Base-by-base conservation (phyloP, 202 grass and related monocot species). In the Carex sylvatica region DNA sequence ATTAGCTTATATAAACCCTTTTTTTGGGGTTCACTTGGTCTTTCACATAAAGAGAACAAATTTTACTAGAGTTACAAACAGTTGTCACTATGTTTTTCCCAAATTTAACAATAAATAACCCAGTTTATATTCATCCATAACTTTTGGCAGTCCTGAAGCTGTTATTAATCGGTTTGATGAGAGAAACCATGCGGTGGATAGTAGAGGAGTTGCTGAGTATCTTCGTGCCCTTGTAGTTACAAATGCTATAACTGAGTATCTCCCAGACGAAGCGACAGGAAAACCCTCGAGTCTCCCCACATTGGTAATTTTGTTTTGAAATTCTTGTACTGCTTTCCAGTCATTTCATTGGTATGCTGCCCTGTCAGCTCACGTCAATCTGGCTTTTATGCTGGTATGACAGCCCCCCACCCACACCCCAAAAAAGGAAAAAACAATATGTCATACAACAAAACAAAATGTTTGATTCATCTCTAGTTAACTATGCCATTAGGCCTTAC, bases 131-230 rank as follows among this genome's bases (percentile, higher is more conserved):
- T 89, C 24, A 28, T 87, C 31, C 59, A 51, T 77, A 66, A 36
- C 61, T 64, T 52, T 83, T 84, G 83, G 84, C 84, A 99, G 97
- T 83, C 89, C 93, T 75, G 93, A 93, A 83, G 89, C 91, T 42
- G 93, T 96, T 65, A 93, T 99, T 76, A 99, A 89, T 86, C 86
- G 97, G 59, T 90, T 99, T 89, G 93, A 99, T 74, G 88, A 93
- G 87, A 92, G 93, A 88, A 99, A 86, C 56, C 93, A 99, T 89
- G 86, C 93, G 30, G 91, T 94, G 82, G 93, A 99, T 78, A 92
- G 97, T 84, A 90, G 20, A 74, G 96, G 93, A 60, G 97, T 91
- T 71, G 91, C 91, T 74, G 97, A 99, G 80, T 99, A 93, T 85
- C 91, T 99, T 38, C 89, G 97, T 78, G 97, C 97, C 35, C 91